These are phyloP conservation scores for Vitis labrusca DNA, from an alignment of 164 flowering plant genomes.

Conservation along the genomic window DNA sequence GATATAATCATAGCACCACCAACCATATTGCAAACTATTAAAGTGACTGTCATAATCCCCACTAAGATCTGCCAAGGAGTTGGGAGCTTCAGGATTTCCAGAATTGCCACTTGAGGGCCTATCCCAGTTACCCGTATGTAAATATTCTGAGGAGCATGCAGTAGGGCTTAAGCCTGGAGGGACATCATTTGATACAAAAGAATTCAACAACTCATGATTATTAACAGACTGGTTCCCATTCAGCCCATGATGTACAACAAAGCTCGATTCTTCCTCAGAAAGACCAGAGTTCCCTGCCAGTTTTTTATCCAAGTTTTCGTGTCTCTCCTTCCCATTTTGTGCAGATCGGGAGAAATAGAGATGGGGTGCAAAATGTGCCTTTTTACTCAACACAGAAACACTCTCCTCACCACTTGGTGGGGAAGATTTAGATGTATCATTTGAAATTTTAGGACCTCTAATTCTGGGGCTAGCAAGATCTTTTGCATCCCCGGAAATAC, in stretches of 20 bases:
- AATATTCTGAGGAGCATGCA: constrained; percentile 16
- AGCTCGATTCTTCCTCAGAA: constrained; percentile 7
- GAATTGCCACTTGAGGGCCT: not conserved
- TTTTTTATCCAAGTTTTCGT: constrained; percentile 12
- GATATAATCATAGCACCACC: constrained; percentile 34
- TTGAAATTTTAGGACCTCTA: constrained; percentile 23
- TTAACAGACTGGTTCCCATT: constrained; percentile 7
- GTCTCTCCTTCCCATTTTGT: constrained; percentile 20
- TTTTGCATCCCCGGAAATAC: constrained; percentile 36
- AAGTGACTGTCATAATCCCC: constrained; percentile 49
- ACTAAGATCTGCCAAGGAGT: constrained; percentile 36
- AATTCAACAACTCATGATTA: constrained; percentile 2
- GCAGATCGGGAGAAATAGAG: constrained; percentile 18
- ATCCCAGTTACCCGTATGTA: constrained; percentile 12
- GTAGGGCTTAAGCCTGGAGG: not conserved
- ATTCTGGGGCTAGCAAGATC: constrained; percentile 37
- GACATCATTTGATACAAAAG: constrained; percentile 9
- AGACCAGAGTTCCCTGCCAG: constrained; percentile 6
- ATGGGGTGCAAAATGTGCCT: constrained; percentile 34
- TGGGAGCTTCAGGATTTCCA: constrained; percentile 18
- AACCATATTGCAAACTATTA: constrained; percentile 31
- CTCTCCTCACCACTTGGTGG: constrained; percentile 12
- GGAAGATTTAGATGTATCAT: constrained; percentile 13
- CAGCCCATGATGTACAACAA: not conserved
- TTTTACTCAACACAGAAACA: constrained; percentile 7